Percentiles rank a stretch among this genome's conserved stretches.
These are phyloP conservation scores for Stentor coeruleus DNA, from an alignment of 73 alveolate genomes.

Conservation along the genomic window DNA sequence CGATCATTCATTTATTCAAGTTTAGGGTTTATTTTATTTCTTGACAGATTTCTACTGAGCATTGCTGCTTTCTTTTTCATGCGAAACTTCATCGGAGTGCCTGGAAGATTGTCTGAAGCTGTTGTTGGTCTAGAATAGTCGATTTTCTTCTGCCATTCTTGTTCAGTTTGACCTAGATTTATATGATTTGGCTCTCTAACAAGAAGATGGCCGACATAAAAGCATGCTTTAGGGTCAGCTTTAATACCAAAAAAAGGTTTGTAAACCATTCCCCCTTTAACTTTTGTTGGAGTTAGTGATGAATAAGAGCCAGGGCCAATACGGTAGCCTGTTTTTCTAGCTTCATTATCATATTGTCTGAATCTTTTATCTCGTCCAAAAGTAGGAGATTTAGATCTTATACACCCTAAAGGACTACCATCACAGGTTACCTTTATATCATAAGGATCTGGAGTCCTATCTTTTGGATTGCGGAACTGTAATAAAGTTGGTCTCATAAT, in stretches of 20 bases:
- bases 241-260: not conserved
- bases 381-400: not conserved
- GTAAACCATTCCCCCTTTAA: not conserved
- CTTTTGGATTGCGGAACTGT: constrained; percentile 17
- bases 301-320: constrained; percentile 25
- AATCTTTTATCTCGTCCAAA: not conserved
- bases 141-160: too few relatives aligned
- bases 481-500: constrained; percentile 22
- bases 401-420: not conserved
- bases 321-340: not conserved
- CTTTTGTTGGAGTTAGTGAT: not conserved
- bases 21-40: too few relatives aligned
- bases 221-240: not conserved
- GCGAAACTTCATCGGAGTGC: too few relatives aligned
- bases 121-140: too few relatives aligned
- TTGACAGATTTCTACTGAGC: too few relatives aligned
- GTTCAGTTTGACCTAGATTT: too few relatives aligned
- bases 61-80: too few relatives aligned
- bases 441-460: constrained; percentile 11
- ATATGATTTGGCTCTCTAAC: too few relatives aligned
- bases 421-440: not conserved
- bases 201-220: not conserved
- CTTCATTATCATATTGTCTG: not conserved
- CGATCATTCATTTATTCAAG: too few relatives aligned
- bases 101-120: too few relatives aligned